Evolutionary conservation across 2,329 filamentous ascomycete species (phyloP), one percentile per base, ranked within the genome.

Genomic region (Trichoderma polysporum): DNA sequence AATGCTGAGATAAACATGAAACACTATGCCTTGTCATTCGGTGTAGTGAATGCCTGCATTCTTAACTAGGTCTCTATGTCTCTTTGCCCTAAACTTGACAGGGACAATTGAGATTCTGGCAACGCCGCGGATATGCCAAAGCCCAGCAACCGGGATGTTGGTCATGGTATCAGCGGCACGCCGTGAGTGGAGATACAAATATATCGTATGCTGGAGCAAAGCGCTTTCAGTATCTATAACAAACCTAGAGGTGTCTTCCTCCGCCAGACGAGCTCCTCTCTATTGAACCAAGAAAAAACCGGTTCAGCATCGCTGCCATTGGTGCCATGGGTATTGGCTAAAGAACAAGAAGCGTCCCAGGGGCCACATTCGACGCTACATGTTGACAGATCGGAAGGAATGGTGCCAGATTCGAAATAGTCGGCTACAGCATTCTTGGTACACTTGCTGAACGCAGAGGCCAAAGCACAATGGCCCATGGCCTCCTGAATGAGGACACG

Each of bases 401-500:
- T 71, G 17, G 49, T 45, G 13, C 76, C 76, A 10, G 71, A 71
- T 19, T 76, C 76, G 4, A 78, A 70, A 35, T 77, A 78, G 3
- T 71, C 65, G n/a, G 69, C 69, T 6, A 76, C 68, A 2, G 69
- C 52, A 1, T 54, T 47, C n/a, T 58, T 60, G 17, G 70, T 72
- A 60, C 76, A 71, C 22, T 64, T 47, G 45, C 72, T 76, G 9
- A 66, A 57, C 1, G 56, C 65, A 0, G 66, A 58, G 0, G 47
- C 27, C 1, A 71, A 2, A 1, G 72, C 70, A n/a, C 70, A 71
- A 50, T 79, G 77, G 1, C 76, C 77, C 7, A 74, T 66, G 19
- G 66, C 68, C 37, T 78, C 73, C 47, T 76, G 74, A 4, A 78
- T 67, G 25, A 77, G 66, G 12, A 79, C 69, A 1, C 67, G 68